Evolutionary conservation across 2,329 filamentous ascomycete species (phyloP).

Genomic region (Penicillium sp.): DNA sequence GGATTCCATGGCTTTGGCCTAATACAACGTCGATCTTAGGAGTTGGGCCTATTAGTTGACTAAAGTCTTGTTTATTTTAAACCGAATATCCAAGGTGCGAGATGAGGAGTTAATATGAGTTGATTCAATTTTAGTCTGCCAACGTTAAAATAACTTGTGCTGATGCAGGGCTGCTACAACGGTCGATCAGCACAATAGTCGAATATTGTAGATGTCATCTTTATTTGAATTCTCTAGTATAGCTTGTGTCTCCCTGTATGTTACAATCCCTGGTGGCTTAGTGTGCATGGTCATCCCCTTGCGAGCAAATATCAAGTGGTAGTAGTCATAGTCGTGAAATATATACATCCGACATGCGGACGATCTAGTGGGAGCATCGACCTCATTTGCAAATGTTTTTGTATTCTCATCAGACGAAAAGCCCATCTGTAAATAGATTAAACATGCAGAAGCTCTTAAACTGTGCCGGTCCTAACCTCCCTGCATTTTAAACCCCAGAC

Average conservation of each 20-base stretch:
- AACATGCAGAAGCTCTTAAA: slow-evolving; percentile 9
- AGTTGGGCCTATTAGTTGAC: background rate
- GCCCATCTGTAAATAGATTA: background rate
- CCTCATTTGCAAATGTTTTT: background rate
- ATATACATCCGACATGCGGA: background rate
- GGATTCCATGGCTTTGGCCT: too few species aligned
- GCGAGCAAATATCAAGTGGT: background rate
- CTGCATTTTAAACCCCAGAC: slow-evolving; percentile 19
- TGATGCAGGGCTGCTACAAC: background rate
- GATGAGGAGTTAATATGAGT: background rate
- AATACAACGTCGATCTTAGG: background rate
- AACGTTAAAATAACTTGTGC: background rate
- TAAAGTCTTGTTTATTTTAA: background rate
- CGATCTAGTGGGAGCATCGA: background rate
- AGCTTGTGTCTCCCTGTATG: background rate
- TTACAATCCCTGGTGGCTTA: background rate
- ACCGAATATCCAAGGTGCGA: background rate
- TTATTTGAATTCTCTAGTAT: background rate
- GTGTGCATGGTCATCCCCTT: background rate
- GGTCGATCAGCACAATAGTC: background rate
- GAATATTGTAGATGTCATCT: background rate
- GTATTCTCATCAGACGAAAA: background rate
- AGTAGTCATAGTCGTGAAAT: background rate
- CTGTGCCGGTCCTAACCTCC: slow-evolving; percentile 2
- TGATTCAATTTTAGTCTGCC: background rate